Conservation (phyloP, 495 filamentous ascomycete genomes). For the Penicillium samsonianum region DNA sequence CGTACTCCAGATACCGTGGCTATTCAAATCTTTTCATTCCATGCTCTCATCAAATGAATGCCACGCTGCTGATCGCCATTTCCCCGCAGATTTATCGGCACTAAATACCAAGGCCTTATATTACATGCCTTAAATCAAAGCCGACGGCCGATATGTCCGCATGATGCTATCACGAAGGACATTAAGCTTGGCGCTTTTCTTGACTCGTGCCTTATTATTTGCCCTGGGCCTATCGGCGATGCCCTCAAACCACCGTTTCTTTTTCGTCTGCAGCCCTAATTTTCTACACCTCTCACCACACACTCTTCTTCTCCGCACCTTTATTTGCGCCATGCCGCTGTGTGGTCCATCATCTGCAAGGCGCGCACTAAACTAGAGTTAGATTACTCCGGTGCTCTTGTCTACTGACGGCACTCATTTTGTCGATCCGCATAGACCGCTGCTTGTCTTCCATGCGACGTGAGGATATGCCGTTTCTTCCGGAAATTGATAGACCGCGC, state of each 20-base stretch:
- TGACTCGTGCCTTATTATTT: neutral
- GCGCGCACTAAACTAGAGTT: neutral
- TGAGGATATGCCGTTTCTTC: constrained; percentile 6
- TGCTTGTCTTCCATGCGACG: constrained; percentile 32
- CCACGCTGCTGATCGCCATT: constrained; percentile 23
- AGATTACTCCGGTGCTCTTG: constrained; percentile 5
- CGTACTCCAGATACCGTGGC: neutral
- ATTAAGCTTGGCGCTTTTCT: constrained; percentile 14
- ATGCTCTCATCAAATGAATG: neutral
- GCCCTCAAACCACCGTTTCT: constrained; percentile 1
- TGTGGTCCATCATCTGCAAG: constrained; percentile 28
- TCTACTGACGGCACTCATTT: constrained; percentile 12
- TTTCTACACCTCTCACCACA: constrained; percentile 8
- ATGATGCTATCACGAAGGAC: constrained; percentile 27
- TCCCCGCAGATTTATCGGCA: constrained; percentile 25
- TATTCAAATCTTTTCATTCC: neutral
- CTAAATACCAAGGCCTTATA: constrained; percentile 9
- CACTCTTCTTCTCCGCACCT: constrained; percentile 26
- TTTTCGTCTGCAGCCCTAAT: constrained; percentile 1
- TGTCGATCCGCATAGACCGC: constrained; percentile 33
- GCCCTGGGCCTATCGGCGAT: constrained; percentile 10
- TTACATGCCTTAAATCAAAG: constrained; percentile 7
- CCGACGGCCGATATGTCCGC: constrained; percentile 19
- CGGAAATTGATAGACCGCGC: constrained; percentile 9
- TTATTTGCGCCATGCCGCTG: constrained; percentile 29